These are phyloP conservation scores for Neonectria faginata DNA, from an alignment of 2,329 filamentous ascomycete genomes.

Conservation along the genomic window DNA sequence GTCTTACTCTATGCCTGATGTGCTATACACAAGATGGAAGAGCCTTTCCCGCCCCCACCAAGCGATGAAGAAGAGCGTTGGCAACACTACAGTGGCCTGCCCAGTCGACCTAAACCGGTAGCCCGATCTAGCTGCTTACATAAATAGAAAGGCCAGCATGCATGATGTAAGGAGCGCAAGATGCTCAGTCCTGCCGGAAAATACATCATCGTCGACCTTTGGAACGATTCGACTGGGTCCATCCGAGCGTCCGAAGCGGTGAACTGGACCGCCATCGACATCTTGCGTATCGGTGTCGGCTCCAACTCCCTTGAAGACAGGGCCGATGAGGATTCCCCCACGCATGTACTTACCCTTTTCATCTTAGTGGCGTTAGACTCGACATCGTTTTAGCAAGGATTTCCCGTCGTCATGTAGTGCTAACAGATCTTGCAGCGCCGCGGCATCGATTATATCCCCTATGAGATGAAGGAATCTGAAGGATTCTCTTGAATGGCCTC, in stretches of 20 bases:
- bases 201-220: conserved; percentile 9
- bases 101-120: conserved; percentile 17
- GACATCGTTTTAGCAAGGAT: conserved; percentile 6
- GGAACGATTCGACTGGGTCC: conserved; percentile 16
- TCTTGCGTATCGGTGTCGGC: conserved; percentile 11
- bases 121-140: conserved; percentile 13
- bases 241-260: conserved; percentile 15
- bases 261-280: conserved; percentile 17
- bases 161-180: background rate
- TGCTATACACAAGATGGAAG: no score
- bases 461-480: conserved; percentile 21
- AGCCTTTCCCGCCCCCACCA: no score
- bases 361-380: conserved; percentile 20
- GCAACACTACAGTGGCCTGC: conserved; percentile 22
- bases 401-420: conserved; percentile 5
- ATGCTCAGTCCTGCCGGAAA: background rate
- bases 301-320: background rate
- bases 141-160: background rate
- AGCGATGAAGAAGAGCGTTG: conserved; percentile 4
- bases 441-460: conserved; percentile 7
- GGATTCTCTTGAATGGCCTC: background rate
- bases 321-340: no score
- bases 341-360: conserved; percentile 9
- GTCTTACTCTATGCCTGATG: no score
- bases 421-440: conserved; percentile 4